phyloP scores from a whole-genome alignment of 2,329 filamentous ascomycete genomes.

The Lachnellula cervina region DNA sequence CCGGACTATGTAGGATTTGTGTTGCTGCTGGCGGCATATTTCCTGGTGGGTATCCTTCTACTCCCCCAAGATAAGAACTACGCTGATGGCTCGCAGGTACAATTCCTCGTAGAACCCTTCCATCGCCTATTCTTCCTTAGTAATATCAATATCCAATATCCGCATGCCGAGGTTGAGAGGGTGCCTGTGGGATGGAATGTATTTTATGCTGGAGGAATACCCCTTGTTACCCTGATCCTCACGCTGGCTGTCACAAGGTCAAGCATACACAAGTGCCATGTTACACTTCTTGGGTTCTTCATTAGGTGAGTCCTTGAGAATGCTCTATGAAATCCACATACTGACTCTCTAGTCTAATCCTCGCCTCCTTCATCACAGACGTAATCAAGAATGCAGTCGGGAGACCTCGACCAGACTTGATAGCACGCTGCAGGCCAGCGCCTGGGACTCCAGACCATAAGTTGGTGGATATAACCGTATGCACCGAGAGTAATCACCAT shows the following conservation, averaged over 20 bases:
- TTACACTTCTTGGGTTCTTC: constrained; percentile 74
- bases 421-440: constrained; percentile 77
- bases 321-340: neutral
- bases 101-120: constrained; percentile 73
- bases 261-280: constrained; percentile 73
- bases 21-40: constrained; percentile 63
- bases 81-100: constrained; percentile 43
- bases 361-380: constrained; percentile 82
- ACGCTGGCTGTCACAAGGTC: constrained; percentile 61
- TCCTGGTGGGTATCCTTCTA: constrained; percentile 43
- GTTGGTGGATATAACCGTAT: constrained; percentile 63
- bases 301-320: constrained; percentile 44
- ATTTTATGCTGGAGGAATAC: constrained; percentile 70
- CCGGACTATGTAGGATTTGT: constrained; percentile 80
- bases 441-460: constrained; percentile 42
- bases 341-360: constrained; percentile 45
- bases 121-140: constrained; percentile 92
- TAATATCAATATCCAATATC: constrained; percentile 78
- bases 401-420: constrained; percentile 73
- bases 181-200: constrained; percentile 63
- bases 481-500: constrained; percentile 66
- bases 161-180: constrained; percentile 77
- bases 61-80: neutral
- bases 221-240: constrained; percentile 59
- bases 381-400: constrained; percentile 76